Percentiles rank a stretch among this genome's conserved stretches.
These are phyloP conservation scores for Euphorbia schlechtendalii DNA, from an alignment of 441 rosid species.

Conservation along the genomic window DNA sequence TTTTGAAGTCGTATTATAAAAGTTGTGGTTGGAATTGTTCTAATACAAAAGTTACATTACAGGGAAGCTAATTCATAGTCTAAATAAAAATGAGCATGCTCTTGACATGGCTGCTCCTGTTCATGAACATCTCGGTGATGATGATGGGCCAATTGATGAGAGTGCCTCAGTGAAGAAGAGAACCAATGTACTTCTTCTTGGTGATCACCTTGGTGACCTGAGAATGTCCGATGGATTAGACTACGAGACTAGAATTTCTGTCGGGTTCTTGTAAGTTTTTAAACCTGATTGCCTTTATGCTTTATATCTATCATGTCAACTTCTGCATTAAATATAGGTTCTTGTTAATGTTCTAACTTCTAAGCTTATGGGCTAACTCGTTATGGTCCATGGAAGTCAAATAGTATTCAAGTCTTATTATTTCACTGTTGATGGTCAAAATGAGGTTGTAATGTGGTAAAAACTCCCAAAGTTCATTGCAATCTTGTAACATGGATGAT, in stretches of 20 bases:
- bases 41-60: constrained; percentile 15
- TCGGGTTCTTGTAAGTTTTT: constrained; percentile 71
- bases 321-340: no score
- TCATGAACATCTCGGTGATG: constrained; percentile 49
- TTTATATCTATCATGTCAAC: not conserved
- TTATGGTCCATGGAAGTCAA: not conserved
- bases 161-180: constrained; percentile 46
- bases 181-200: constrained; percentile 77
- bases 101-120: constrained; percentile 86
- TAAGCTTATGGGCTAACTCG: not conserved
- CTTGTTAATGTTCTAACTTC: no score
- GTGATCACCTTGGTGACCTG: constrained; percentile 81
- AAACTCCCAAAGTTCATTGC: not conserved
- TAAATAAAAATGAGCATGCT: constrained; percentile 85
- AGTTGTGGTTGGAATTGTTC: constrained; percentile 10
- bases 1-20: not conserved
- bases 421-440: not conserved
- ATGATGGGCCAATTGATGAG: constrained; percentile 27
- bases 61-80: constrained; percentile 79
- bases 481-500: not conserved
- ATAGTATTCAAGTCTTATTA: no score
- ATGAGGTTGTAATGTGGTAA: not conserved
- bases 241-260: constrained; percentile 63
- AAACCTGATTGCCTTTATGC: constrained; percentile 2
- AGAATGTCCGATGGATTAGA: constrained; percentile 83